Conservation (phyloP, 31 red algal species). For the Asparagopsis taxiformis region DNA sequence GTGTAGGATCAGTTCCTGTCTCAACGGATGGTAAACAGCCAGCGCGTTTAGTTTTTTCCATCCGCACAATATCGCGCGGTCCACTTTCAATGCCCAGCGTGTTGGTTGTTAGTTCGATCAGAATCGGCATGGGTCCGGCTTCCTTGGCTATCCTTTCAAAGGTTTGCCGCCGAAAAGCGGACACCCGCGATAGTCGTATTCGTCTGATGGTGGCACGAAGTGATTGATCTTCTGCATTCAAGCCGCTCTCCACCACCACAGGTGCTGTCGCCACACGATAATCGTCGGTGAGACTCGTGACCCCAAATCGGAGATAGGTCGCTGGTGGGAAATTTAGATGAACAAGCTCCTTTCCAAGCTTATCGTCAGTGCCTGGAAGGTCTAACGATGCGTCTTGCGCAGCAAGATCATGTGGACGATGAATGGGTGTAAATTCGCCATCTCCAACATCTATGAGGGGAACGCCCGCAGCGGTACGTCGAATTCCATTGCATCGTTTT, state of each 20-base stretch:
- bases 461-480: slow-evolving; percentile 28
- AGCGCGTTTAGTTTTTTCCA: slow-evolving; percentile 38
- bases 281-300: slow-evolving; percentile 37
- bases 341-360: slow-evolving; percentile 6
- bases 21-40: slow-evolving; percentile 35
- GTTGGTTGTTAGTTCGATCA: slow-evolving; percentile 36
- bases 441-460: slow-evolving; percentile 78
- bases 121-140: slow-evolving; percentile 10
- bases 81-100: slow-evolving; percentile 42
- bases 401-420: slow-evolving; percentile 9
- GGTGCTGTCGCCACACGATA: slow-evolving; percentile 26
- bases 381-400: not conserved
- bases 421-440: slow-evolving; percentile 56
- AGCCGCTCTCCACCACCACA: slow-evolving; percentile 31
- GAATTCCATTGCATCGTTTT: slow-evolving; percentile 39
- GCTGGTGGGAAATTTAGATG: slow-evolving; percentile 34
- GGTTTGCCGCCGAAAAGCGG: slow-evolving; percentile 52
- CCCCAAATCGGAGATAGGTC: slow-evolving; percentile 32
- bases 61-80: slow-evolving; percentile 39
- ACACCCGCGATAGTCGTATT: slow-evolving; percentile 55
- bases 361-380: not conserved
- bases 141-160: slow-evolving; percentile 44
- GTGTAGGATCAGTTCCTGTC: slow-evolving; percentile 3
- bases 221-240: slow-evolving; percentile 31
- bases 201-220: slow-evolving; percentile 38